Conservation (phyloP, 371 early-diverging fungal genomes). For the Umbelopsis sp. region DNA sequence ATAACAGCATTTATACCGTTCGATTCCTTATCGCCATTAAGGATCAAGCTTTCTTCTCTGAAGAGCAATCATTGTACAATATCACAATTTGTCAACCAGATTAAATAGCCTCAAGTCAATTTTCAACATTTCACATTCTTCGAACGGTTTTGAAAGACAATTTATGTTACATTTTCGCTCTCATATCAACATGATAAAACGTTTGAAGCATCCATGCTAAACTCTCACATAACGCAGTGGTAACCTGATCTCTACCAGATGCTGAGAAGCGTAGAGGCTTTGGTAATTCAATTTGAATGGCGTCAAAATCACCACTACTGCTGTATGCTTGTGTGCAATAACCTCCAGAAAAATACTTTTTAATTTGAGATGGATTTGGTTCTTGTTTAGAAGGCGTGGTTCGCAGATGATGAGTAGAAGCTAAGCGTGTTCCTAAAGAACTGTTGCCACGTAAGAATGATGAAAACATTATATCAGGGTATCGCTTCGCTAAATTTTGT, state of each 20-base stretch:
- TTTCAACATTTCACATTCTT: too few species aligned
- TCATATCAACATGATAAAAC: neutral
- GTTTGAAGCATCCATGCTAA: constrained; percentile 2
- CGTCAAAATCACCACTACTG: neutral
- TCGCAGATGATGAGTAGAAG: neutral
- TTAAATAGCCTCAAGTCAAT: neutral
- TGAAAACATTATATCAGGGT: neutral
- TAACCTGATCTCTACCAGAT: neutral
- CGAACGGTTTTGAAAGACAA: neutral
- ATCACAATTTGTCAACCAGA: constrained; percentile 3
- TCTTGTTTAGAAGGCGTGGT: constrained; percentile 18
- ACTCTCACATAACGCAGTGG: neutral
- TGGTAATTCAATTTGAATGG: constrained; percentile 24
- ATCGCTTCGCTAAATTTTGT: constrained; percentile 1
- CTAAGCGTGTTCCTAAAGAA: constrained; percentile 18
- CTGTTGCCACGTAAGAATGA: constrained; percentile 21
- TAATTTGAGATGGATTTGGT: constrained; percentile 1
- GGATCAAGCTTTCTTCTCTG: neutral
- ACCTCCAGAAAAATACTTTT: constrained; percentile 20
- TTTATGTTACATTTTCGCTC: constrained; percentile 15
- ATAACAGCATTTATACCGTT: neutral
- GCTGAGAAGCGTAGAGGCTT: constrained; percentile 14
- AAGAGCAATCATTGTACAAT: constrained; percentile 14
- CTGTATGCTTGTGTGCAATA: constrained; percentile 22
- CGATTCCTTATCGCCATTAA: neutral